These are phyloP conservation scores for Rutstroemia sp. DNA, from an alignment of 2,329 filamentous ascomycete genomes.

Conservation along the genomic window DNA sequence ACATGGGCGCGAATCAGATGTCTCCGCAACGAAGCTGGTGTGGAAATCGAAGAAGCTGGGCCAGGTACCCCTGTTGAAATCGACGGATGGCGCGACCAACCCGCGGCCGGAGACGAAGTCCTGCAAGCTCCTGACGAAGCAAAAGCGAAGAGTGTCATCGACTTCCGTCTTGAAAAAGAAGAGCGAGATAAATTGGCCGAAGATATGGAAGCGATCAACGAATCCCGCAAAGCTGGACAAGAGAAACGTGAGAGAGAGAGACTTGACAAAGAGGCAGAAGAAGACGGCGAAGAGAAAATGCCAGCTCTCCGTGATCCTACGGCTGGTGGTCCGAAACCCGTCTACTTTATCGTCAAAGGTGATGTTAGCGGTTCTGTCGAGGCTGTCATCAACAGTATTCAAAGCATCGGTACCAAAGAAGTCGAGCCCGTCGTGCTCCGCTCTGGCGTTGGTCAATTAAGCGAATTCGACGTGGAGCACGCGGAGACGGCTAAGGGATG, in stretches of 20 bases:
- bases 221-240: conserved; percentile 47
- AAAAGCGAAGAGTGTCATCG: conserved; percentile 69
- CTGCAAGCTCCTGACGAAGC: conserved; percentile 75
- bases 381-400: conserved; percentile 71
- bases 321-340: conserved; percentile 40
- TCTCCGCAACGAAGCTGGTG: conserved; percentile 78
- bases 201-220: conserved; percentile 73
- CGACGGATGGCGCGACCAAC: conserved; percentile 87
- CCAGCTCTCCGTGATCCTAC: conserved; percentile 18
- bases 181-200: conserved; percentile 58
- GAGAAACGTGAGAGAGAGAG: conserved; percentile 55
- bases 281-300: conserved; percentile 31
- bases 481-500: conserved; percentile 68
- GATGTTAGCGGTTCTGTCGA: conserved; percentile 94
- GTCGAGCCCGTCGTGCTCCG: conserved; percentile 71
- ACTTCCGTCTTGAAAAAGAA: conserved; percentile 64
- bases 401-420: conserved; percentile 76
- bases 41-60: conserved; percentile 61
- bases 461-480: conserved; percentile 83
- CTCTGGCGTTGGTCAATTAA: conserved; percentile 68
- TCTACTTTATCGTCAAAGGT: conserved; percentile 84
- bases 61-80: conserved; percentile 90
- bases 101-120: conserved; percentile 78
- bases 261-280: conserved; percentile 39
- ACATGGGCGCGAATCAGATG: conserved; percentile 83